Base-by-base conservation (phyloP, 2,329 filamentous ascomycete genomes). In the Fusarium ramigenum region DNA sequence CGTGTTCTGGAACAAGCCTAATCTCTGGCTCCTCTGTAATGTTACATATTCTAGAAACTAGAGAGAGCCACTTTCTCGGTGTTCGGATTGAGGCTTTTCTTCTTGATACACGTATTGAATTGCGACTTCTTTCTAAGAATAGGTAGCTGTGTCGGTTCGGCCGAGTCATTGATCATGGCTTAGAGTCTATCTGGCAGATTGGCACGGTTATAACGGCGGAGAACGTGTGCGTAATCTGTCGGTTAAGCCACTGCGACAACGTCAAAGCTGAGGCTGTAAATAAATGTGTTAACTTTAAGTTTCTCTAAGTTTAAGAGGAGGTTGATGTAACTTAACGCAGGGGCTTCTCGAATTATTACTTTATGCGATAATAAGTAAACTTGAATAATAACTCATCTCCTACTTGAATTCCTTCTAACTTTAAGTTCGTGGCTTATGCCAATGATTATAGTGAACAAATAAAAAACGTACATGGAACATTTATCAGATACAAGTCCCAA, bases 41-140 rank as follows among this genome's bases (percentile, higher is more conserved):
- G 65, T 69, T 69, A 43, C 52, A 57, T 56, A 11, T 59, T 73
- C 67, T 61, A 61, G 63, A 69, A 74, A 25, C 34, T 23, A 30
- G 28, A 30, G 28, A 30, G 49, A 62, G 62, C 30, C 25, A 42
- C 69, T 28, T 68, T 58, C 60, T 62, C 52, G 39, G 47, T 40
- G 12, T 60, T 32, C 25, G n/a, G 30, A 32, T 49, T 60, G 37
- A 62, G 52, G 53, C 50, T 65, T 49, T 52, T 53, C 19, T 28
- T 54, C 25, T 63, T 25, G 15, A 56, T 36, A 53, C 40, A 21
- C 62, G 47, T 60, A 40, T 40, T 34, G n/a, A 34, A 28, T 37
- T 44, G 23, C 42, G 42, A 58, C 9, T 37, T 37, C 19, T 15
- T 57, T 44, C 66, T 64, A 69, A 70, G 36, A 69, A 69, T 69